Percentiles rank a stretch among this genome's conserved stretches.
Evolutionary conservation across 805 yeast species (phyloP).

Genomic region (Hanseniaspora taiwanica): DNA sequence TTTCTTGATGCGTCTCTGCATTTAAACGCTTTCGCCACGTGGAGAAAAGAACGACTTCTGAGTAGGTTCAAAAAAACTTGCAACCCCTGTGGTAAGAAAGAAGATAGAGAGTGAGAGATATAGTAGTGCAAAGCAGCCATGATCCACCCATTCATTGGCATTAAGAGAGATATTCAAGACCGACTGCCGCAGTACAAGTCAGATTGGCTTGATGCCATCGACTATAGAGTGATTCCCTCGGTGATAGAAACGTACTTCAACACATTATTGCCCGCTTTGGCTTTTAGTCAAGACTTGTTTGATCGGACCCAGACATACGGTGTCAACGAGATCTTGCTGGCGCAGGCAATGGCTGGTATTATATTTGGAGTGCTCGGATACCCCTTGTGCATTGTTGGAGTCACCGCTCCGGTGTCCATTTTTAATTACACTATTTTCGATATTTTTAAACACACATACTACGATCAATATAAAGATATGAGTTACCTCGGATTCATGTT

Average conservation of each 20-base stretch:
- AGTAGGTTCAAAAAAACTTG: not conserved
- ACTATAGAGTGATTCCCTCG: slow-evolving; percentile 81
- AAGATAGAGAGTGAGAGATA: no score
- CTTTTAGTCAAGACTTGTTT: slow-evolving; percentile 95
- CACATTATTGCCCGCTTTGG: slow-evolving; percentile 82
- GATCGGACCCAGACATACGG: slow-evolving; percentile 88
- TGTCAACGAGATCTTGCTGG: slow-evolving; percentile 73
- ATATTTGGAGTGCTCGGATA: slow-evolving; percentile 85
- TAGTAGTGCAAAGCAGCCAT: not conserved
- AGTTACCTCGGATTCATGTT: slow-evolving; percentile 85
- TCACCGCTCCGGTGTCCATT: slow-evolving; percentile 89
- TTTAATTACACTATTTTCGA: slow-evolving; percentile 73
- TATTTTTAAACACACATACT: slow-evolving; percentile 6
- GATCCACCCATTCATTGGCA: slow-evolving; percentile 22
- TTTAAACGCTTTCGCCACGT: no score
- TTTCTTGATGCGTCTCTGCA: no score
- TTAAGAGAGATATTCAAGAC: slow-evolving; percentile 24
- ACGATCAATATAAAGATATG: not conserved
- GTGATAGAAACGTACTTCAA: slow-evolving; percentile 77
- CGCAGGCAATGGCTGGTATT: slow-evolving; percentile 81
- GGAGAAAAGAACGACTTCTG: not conserved
- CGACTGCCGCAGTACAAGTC: slow-evolving; percentile 48
- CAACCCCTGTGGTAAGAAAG: not conserved
- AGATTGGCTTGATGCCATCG: slow-evolving; percentile 73
- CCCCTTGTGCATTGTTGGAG: slow-evolving; percentile 91